A percentile compares a stretch with the other conserved stretches of the same genome.
Evolutionary conservation across 352 stramenopile genomes (phyloP).

Genomic region (Pythium periplocum): DNA sequence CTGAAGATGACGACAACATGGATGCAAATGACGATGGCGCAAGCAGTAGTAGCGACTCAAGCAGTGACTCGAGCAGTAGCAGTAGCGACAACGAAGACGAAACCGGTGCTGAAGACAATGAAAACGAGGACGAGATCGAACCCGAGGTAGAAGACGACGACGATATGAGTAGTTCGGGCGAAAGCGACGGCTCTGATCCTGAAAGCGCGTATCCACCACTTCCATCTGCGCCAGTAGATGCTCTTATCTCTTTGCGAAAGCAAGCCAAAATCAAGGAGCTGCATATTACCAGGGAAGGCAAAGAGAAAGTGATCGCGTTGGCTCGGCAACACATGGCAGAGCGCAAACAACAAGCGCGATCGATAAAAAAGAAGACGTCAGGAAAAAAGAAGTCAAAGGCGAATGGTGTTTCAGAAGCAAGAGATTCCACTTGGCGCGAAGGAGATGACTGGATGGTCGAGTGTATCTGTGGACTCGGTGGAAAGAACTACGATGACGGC

Average conservation of each 20-base stretch:
- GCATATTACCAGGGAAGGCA: slow-evolving; percentile 31
- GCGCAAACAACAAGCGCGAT: slow-evolving; percentile 12
- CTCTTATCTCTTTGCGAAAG: slow-evolving; percentile 45
- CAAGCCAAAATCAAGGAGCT: slow-evolving; percentile 49
- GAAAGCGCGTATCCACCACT: slow-evolving; percentile 60
- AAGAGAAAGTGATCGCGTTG: slow-evolving; percentile 23
- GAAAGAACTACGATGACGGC: slow-evolving; percentile 40
- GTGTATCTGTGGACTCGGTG: slow-evolving; percentile 26
- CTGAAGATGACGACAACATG: slow-evolving; percentile 11
- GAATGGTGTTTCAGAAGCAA: too few relatives aligned
- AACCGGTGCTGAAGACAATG: slow-evolving; percentile 4
- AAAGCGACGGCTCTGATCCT: slow-evolving; percentile 44
- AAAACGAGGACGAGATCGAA: slow-evolving; percentile 6
- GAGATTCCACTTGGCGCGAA: background rate
- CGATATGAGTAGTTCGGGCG: slow-evolving; percentile 40
- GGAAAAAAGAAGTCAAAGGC: slow-evolving; percentile 22
- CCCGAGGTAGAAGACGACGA: slow-evolving; percentile 19
- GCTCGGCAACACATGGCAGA: slow-evolving; percentile 12
- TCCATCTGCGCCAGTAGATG: slow-evolving; percentile 49
- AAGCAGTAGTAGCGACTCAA: slow-evolving; percentile 25
- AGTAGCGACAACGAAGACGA: slow-evolving; percentile 6
- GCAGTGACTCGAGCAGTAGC: slow-evolving; percentile 23
- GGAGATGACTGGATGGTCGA: slow-evolving; percentile 20
- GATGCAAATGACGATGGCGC: slow-evolving; percentile 11
- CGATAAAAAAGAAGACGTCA: slow-evolving; percentile 25